Conservation (phyloP, 495 filamentous ascomycete genomes). For the Daldinia vernicosa region DNA sequence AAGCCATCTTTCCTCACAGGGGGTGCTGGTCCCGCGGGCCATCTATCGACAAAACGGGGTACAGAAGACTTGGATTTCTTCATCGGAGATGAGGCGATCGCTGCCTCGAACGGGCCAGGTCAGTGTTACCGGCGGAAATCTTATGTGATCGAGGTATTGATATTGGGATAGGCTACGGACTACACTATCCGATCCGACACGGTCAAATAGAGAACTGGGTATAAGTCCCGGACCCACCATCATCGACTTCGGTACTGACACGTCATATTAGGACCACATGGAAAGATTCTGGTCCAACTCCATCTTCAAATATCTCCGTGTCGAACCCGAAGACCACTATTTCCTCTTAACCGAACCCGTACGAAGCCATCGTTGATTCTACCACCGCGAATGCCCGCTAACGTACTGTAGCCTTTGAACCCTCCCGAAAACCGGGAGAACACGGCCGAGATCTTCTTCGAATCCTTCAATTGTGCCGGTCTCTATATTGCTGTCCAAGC, state of each 20-base stretch:
- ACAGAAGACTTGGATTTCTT: slow-evolving; percentile 99
- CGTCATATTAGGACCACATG: slow-evolving; percentile 82
- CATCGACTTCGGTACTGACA: slow-evolving; percentile 33
- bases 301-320: slow-evolving; percentile 98
- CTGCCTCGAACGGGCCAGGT: slow-evolving; percentile 85
- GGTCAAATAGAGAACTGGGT: slow-evolving; percentile 99
- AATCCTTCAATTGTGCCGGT: slow-evolving; percentile 98
- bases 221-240: slow-evolving; percentile 24
- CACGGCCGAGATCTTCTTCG: slow-evolving; percentile 99
- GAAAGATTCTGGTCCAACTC: slow-evolving; percentile 99
- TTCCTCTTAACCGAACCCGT: slow-evolving; percentile 98
- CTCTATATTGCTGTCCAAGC: slow-evolving; percentile 99
- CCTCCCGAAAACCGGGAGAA: slow-evolving; percentile 99
- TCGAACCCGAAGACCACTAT: slow-evolving; percentile 98
- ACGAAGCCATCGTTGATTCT: slow-evolving; percentile 34
- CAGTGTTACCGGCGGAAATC: slow-evolving; percentile 33
- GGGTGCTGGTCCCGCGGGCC: slow-evolving; percentile 79
- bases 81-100: slow-evolving; percentile 94
- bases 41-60: slow-evolving; percentile 90
- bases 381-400: slow-evolving; percentile 24
- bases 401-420: slow-evolving; percentile 80
- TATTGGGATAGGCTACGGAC: slow-evolving; percentile 74
- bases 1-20: slow-evolving; percentile 96
- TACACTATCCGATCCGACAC: slow-evolving; percentile 97
- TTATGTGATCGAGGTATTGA: slow-evolving; percentile 29